Percentiles rank a stretch among this genome's conserved stretches.
Conservation (phyloP, 1,284 basidiomycete genomes). For the Pyrrhoderma noxium region DNA sequence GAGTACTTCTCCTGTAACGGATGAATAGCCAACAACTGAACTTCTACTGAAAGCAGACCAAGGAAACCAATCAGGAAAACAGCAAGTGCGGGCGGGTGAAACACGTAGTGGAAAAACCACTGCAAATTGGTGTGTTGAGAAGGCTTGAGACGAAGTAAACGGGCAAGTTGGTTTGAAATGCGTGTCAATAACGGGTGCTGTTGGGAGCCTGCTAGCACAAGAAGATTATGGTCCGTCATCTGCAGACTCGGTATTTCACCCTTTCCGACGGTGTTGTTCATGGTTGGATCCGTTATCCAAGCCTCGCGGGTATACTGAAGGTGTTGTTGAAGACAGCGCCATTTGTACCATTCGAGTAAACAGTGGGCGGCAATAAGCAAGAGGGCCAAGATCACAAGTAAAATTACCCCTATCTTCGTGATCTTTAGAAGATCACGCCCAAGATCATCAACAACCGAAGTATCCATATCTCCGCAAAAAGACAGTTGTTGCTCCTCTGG, state of each 20-base stretch:
- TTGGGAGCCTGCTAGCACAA: slow-evolving; percentile 60
- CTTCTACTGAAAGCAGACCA: slow-evolving; percentile 81
- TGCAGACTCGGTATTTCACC: slow-evolving; percentile 43
- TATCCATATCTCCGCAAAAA: slow-evolving; percentile 74
- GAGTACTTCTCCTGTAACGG: slow-evolving; percentile 63
- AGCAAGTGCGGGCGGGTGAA: slow-evolving; percentile 83
- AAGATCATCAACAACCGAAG: slow-evolving; percentile 77
- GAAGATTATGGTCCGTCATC: slow-evolving; percentile 66
- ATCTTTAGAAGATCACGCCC: slow-evolving; percentile 68
- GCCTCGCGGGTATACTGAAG: slow-evolving; percentile 64
- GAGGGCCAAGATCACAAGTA: slow-evolving; percentile 58
- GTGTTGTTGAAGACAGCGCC: slow-evolving; percentile 58
- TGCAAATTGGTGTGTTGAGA: slow-evolving; percentile 56
- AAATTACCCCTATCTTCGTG: slow-evolving; percentile 67
- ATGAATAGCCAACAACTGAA: slow-evolving; percentile 74
- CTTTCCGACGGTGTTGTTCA: slow-evolving; percentile 33
- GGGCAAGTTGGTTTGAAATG: slow-evolving; percentile 48
- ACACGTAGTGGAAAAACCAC: slow-evolving; percentile 85
- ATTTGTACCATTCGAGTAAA: slow-evolving; percentile 73
- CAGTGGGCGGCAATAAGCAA: slow-evolving; percentile 61
- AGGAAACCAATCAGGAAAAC: slow-evolving; percentile 87
- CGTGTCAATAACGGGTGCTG: slow-evolving; percentile 66
- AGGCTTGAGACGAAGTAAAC: slow-evolving; percentile 45
- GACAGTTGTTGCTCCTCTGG: slow-evolving; percentile 57
- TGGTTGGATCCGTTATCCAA: slow-evolving; percentile 65